These are phyloP conservation scores for Starmerella floris DNA, from an alignment of 805 yeast genomes.

Conservation along the genomic window DNA sequence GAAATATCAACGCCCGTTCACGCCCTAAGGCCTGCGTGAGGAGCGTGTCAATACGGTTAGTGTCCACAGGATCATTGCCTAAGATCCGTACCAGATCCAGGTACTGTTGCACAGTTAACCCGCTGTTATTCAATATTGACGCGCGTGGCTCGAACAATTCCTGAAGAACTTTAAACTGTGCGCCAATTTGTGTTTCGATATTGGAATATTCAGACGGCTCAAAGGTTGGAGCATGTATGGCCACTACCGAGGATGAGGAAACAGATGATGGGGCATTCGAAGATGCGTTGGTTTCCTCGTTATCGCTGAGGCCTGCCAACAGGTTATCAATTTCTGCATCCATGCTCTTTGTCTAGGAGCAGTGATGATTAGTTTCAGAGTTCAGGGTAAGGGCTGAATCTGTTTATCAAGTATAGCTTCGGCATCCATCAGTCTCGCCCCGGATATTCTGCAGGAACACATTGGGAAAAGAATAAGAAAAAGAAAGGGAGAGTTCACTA, in stretches of 20 bases:
- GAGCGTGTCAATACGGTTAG: neutral
- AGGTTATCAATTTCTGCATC: conserved; percentile 26
- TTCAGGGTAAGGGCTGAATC: no score
- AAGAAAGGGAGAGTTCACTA: no score
- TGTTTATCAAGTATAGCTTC: no score
- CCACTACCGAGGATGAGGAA: no score
- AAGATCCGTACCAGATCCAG: neutral
- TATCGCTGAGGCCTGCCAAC: conserved; percentile 29
- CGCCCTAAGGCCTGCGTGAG: neutral
- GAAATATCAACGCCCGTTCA: neutral
- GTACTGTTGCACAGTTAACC: neutral
- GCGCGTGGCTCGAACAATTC: neutral
- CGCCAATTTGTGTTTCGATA: neutral
- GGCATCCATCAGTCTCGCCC: no score
- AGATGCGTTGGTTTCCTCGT: conserved; percentile 4
- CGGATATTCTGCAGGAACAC: no score
- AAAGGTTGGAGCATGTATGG: no score
- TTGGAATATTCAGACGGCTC: no score
- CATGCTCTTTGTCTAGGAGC: no score
- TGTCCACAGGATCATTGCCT: neutral
- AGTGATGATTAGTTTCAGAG: no score
- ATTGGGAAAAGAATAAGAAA: no score
- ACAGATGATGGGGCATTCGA: neutral
- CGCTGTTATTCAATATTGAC: neutral
- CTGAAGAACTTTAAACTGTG: neutral